Evolutionary conservation across 352 stramenopile species (phyloP).

Genomic region (Pythium apleroticum): DNA sequence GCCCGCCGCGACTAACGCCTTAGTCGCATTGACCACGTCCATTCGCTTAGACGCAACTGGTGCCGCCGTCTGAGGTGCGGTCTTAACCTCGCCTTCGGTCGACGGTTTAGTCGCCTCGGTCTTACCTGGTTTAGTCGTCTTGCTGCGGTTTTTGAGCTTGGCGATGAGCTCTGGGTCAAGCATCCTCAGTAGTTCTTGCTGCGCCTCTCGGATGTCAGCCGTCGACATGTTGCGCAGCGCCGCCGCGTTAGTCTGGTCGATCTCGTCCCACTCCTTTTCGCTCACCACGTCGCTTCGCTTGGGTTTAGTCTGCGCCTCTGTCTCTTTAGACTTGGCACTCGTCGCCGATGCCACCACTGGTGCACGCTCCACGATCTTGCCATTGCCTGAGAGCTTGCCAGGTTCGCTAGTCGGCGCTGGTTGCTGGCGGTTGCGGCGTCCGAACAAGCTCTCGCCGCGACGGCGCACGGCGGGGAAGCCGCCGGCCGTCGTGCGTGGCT

Average conservation of each 20-base stretch:
- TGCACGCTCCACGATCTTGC: constrained; percentile 26
- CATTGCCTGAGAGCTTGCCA: constrained; percentile 27
- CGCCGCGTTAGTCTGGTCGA: constrained; percentile 57
- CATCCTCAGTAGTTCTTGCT: constrained; percentile 59
- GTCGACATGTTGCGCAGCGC: constrained; percentile 63
- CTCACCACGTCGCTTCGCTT: constrained; percentile 15
- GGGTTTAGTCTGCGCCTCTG: not conserved
- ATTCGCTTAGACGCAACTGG: constrained; percentile 1
- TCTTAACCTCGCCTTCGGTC: not conserved
- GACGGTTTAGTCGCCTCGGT: constrained; percentile 1
- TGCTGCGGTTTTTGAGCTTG: constrained; percentile 54
- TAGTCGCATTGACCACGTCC: constrained; percentile 11
- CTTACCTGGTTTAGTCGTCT: not conserved
- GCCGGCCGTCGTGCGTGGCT: constrained; percentile 29
- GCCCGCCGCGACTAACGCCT: constrained; percentile 10
- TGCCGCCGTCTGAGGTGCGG: not conserved
- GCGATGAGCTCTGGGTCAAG: constrained; percentile 64
- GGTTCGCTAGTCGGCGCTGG: not conserved
- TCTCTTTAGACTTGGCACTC: not conserved
- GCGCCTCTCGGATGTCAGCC: constrained; percentile 66
- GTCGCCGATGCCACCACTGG: constrained; percentile 7
- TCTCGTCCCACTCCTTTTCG: constrained; percentile 46
- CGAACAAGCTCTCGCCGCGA: constrained; percentile 72
- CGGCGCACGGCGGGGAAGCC: constrained; percentile 65
- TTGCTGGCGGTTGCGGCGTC: constrained; percentile 38